A percentile compares a stretch with the other conserved stretches of the same genome.
These are phyloP conservation scores for Rhizodiscina lignyota DNA, from an alignment of 495 filamentous ascomycete species.

Conservation along the genomic window DNA sequence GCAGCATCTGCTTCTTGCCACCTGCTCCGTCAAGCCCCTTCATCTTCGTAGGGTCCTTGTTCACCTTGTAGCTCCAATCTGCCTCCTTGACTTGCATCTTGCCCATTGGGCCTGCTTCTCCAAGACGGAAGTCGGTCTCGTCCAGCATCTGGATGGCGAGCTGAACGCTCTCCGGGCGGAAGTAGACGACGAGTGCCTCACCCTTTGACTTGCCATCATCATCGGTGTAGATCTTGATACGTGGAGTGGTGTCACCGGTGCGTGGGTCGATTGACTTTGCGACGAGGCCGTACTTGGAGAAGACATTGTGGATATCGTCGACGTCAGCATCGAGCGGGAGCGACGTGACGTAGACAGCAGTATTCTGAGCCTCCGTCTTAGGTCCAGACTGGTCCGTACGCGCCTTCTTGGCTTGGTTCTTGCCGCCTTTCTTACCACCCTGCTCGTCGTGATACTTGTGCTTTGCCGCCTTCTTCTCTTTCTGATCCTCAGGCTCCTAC, in stretches of 20 bases:
- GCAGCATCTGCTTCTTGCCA: slow-evolving; percentile 4
- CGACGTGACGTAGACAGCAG: slow-evolving; percentile 76
- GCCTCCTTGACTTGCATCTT: slow-evolving; percentile 72
- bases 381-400: slow-evolving; percentile 5
- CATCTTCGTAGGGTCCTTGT: slow-evolving; percentile 22
- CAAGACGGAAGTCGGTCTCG: slow-evolving; percentile 68
- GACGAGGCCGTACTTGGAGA: slow-evolving; percentile 82
- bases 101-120: slow-evolving; percentile 31
- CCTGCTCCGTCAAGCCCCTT: slow-evolving; percentile 1
- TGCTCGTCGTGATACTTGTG: not conserved
- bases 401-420: not conserved
- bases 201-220: slow-evolving; percentile 77
- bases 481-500: no score
- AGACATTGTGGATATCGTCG: slow-evolving; percentile 67
- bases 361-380: slow-evolving; percentile 52
- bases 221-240: slow-evolving; percentile 87
- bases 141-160: slow-evolving; percentile 85
- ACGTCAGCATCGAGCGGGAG: slow-evolving; percentile 62
- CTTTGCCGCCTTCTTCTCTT: no score
- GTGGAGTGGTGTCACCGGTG: slow-evolving; percentile 36
- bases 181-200: slow-evolving; percentile 84
- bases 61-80: slow-evolving; percentile 73
- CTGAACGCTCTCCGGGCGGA: slow-evolving; percentile 75
- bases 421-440: not conserved
- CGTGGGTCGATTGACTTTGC: slow-evolving; percentile 74